phyloP scores from a whole-genome alignment of 257 asterid genomes.

The Marsdenia floribunda region DNA sequence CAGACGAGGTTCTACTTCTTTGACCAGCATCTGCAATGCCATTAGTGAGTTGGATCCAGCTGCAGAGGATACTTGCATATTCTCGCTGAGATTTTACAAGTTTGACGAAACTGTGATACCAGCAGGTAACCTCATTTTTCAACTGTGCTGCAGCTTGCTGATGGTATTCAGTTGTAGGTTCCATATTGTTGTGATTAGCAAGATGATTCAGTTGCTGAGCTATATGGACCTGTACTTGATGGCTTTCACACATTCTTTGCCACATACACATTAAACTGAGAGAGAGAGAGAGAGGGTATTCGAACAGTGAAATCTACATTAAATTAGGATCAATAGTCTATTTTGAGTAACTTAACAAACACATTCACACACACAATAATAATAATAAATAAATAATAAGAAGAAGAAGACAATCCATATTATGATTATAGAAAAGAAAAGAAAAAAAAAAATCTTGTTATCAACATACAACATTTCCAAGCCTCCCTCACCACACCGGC shows the following conservation, averaged over 20 bases:
- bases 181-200: constrained; percentile 39
- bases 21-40: constrained; percentile 31
- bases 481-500: no score
- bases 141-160: constrained; percentile 79
- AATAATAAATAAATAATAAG: no score
- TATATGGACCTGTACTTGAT: constrained; percentile 60
- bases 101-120: constrained; percentile 62
- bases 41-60: constrained; percentile 52
- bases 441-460: no score
- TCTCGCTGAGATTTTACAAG: constrained; percentile 61
- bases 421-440: neutral
- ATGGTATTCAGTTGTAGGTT: constrained; percentile 57
- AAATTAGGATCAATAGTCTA: neutral
- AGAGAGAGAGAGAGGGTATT: neutral
- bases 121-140: constrained; percentile 60
- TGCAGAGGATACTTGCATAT: constrained; percentile 48
- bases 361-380: neutral
- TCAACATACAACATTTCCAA: no score
- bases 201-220: constrained; percentile 58
- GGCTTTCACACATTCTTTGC: constrained; percentile 64
- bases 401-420: neutral
- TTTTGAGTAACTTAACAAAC: neutral
- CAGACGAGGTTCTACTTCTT: constrained; percentile 27
- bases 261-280: constrained; percentile 65
- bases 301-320: constrained; percentile 2